A percentile compares a stretch with the other conserved stretches of the same genome.
Evolutionary conservation across 2,329 filamentous ascomycete genomes (phyloP).

Genomic region (Cercospora berteroae): DNA sequence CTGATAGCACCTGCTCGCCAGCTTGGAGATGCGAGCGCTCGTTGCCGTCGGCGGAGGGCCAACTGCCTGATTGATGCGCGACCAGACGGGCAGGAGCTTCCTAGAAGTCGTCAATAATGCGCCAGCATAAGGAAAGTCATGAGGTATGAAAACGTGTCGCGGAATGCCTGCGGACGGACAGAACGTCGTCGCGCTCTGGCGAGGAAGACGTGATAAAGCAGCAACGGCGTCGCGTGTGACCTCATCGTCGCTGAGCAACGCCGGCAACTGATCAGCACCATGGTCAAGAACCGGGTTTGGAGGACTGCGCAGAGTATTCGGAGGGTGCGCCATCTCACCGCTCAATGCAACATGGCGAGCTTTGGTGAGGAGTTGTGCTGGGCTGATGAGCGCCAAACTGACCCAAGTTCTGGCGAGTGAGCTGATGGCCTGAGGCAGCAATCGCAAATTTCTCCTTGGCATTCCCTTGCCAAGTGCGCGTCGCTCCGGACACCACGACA

Average conservation of each 20-base stretch:
- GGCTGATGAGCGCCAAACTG: not conserved
- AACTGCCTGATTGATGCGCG: not conserved
- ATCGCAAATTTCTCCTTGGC: not conserved
- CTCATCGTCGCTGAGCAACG: constrained; percentile 5
- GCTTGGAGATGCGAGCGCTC: not conserved
- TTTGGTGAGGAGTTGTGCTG: not conserved
- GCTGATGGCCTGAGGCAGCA: not conserved
- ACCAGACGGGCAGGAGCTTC: not conserved
- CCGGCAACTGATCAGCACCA: not conserved
- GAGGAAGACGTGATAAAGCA: not conserved
- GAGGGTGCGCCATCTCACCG: not conserved
- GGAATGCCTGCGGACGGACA: not conserved
- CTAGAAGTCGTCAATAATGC: not conserved
- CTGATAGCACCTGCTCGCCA: constrained; percentile 10
- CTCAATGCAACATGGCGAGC: not conserved
- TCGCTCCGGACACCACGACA: no score
- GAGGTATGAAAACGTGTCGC: not conserved
- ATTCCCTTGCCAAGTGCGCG: no score
- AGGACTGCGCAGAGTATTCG: not conserved
- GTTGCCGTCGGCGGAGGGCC: not conserved
- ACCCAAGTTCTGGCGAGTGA: not conserved
- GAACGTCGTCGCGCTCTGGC: not conserved
- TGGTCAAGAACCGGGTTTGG: not conserved
- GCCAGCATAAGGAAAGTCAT: not conserved
- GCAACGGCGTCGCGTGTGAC: constrained; percentile 7